Percentiles rank a stretch among this genome's conserved stretches.
Conservation (phyloP, 2,329 filamentous ascomycete genomes). For the Exutisphaerella laricina region DNA sequence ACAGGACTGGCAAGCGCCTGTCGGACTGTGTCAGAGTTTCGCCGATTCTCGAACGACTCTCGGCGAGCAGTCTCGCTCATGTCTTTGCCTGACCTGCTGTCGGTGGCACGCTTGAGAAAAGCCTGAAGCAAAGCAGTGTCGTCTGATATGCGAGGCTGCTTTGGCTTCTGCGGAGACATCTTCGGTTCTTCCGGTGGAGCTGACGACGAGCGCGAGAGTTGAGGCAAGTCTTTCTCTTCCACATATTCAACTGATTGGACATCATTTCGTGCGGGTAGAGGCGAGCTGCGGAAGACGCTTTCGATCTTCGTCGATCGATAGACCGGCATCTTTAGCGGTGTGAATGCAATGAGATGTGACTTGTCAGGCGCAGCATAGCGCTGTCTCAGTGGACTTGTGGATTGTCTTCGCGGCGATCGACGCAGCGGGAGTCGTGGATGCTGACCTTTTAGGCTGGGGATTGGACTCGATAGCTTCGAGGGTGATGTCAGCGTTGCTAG, state of each 20-base stretch:
- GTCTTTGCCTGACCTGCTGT: conserved; percentile 36
- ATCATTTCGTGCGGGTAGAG: conserved; percentile 9
- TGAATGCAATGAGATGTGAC: conserved; percentile 28
- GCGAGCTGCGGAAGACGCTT: conserved; percentile 4
- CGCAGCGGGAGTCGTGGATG: conserved; percentile 21
- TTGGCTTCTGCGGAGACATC: conserved; percentile 21
- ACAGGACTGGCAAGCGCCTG: conserved; percentile 44
- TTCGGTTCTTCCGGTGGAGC: conserved; percentile 33
- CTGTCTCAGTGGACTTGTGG: conserved; percentile 27
- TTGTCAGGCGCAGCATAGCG: conserved; percentile 12
- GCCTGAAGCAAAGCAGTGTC: conserved; percentile 47
- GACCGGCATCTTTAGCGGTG: conserved; percentile 22
- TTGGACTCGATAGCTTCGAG: conserved; percentile 16
- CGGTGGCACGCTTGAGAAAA: conserved; percentile 46
- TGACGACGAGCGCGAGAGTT: conserved; percentile 23
- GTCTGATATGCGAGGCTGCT: conserved; percentile 36
- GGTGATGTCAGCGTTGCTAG: conserved; percentile 4
- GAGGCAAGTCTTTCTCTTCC: conserved; percentile 6
- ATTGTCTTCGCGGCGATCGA: conserved; percentile 27
- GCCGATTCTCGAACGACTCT: conserved; percentile 42
- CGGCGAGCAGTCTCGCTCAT: conserved; percentile 31
- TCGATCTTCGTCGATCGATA: conserved; percentile 2
- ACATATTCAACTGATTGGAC: background rate
- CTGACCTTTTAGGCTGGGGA: conserved; percentile 15
- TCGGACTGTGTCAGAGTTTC: conserved; percentile 44